A percentile compares a stretch with the other conserved stretches of the same genome.
These are phyloP conservation scores for Pleurotus pulmonarius DNA, from an alignment of 768 basidiomycete genomes.

Conservation along the genomic window DNA sequence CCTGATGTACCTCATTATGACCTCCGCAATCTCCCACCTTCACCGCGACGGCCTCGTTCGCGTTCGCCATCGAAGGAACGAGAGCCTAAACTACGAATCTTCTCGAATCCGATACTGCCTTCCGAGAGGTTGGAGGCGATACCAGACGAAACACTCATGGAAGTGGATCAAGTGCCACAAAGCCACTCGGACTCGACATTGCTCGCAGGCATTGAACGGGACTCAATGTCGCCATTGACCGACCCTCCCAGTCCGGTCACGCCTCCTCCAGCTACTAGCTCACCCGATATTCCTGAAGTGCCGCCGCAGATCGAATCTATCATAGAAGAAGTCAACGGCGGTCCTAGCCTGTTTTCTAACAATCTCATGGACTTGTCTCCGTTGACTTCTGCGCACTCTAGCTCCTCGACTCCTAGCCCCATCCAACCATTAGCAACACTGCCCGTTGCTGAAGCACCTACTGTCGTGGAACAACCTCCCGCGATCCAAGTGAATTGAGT, in stretches of 20 bases:
- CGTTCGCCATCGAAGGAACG: constrained; percentile 37
- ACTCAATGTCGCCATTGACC: constrained; percentile 20
- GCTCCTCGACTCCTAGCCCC: background rate
- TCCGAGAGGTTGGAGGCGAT: constrained; percentile 18
- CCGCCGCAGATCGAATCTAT: background rate
- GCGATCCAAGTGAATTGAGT: no score
- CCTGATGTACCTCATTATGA: constrained; percentile 36
- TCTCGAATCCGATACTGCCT: constrained; percentile 14
- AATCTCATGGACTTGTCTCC: background rate
- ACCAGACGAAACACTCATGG: constrained; percentile 20
- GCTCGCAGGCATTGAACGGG: constrained; percentile 19
- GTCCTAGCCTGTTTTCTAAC: no score
- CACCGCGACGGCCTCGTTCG: constrained; percentile 33
- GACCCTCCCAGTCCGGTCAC: constrained; percentile 10
- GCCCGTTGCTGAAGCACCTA: background rate
- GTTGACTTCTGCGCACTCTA: background rate
- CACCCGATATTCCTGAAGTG: background rate
- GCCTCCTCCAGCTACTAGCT: constrained; percentile 7
- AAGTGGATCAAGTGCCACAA: constrained; percentile 10
- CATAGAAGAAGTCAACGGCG: background rate
- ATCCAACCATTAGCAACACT: background rate
- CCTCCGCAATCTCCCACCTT: constrained; percentile 37
- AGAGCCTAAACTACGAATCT: constrained; percentile 28
- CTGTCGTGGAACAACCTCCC: background rate
- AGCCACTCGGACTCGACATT: constrained; percentile 13